Conservation (phyloP, 345 rosid genomes). For the Theobroma cacao region DNA sequence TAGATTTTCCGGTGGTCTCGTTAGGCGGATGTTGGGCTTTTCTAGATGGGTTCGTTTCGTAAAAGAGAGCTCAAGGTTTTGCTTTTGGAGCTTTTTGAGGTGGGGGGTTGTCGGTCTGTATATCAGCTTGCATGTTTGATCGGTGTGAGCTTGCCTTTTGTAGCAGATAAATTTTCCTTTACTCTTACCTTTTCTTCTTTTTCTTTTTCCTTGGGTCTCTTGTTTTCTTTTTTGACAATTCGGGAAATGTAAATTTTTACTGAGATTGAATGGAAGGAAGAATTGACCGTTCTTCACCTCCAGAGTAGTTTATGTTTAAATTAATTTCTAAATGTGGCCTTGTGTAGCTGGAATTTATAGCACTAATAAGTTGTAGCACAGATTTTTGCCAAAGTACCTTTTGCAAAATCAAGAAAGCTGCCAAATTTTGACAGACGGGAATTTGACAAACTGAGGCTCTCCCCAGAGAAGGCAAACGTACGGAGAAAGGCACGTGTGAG, state of each 20-base stretch:
- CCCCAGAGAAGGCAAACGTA: not conserved
- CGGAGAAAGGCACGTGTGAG: not conserved
- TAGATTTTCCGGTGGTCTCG: not conserved
- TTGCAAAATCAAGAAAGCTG: not conserved
- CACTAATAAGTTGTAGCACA: too few relatives aligned
- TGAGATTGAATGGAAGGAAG: slow-evolving; percentile 30
- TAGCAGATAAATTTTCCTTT: not conserved
- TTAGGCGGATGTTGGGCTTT: slow-evolving; percentile 6
- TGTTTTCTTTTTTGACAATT: not conserved
- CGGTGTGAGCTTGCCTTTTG: slow-evolving; percentile 4
- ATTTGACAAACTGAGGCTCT: not conserved
- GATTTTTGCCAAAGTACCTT: not conserved
- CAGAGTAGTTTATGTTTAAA: not conserved
- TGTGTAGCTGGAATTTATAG: not conserved
- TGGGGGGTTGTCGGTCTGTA: slow-evolving; percentile 6
- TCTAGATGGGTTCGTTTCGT: slow-evolving; percentile 16
- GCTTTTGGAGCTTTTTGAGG: not conserved
- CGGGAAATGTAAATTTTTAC: slow-evolving; percentile 41
- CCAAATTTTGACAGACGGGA: not conserved
- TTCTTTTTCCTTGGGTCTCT: not conserved
- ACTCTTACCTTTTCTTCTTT: not conserved
- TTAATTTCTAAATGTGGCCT: not conserved
- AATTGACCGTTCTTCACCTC: not conserved
- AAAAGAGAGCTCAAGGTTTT: slow-evolving; percentile 28
- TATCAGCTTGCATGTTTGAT: slow-evolving; percentile 15